These are phyloP conservation scores for Aspergillus arachidicola DNA, from an alignment of 2,329 filamentous ascomycete genomes.

Conservation along the genomic window DNA sequence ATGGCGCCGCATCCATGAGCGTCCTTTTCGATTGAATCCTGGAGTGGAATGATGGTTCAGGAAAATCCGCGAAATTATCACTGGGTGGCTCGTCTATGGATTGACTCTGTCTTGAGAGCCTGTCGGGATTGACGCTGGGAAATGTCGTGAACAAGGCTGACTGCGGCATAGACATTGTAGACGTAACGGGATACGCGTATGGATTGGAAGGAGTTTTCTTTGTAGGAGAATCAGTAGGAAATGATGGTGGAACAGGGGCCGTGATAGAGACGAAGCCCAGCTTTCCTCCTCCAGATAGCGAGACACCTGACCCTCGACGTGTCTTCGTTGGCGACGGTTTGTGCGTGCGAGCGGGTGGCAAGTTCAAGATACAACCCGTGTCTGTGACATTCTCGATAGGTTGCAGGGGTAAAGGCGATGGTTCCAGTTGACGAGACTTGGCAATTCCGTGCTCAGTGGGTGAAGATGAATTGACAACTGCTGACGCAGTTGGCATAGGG, in stretches of 20 bases:
- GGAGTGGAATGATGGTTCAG: conserved; percentile 48
- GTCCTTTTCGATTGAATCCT: conserved; percentile 58
- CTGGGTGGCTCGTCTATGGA: conserved; percentile 41
- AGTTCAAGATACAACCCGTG: conserved; percentile 69
- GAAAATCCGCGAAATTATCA: conserved; percentile 51
- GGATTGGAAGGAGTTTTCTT: conserved; percentile 46
- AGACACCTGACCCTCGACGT: conserved; percentile 56
- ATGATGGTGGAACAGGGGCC: conserved; percentile 46
- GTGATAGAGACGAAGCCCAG: conserved; percentile 64
- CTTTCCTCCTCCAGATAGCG: conserved; percentile 60
- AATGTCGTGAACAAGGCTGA: conserved; percentile 56
- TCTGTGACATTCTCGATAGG: conserved; percentile 46
- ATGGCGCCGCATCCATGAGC: conserved; percentile 72
- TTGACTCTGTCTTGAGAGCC: conserved; percentile 52
- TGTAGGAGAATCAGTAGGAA: conserved; percentile 51
- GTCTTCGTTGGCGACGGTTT: conserved; percentile 72
- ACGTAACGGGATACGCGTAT: conserved; percentile 23
- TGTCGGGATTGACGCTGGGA: conserved; percentile 46
- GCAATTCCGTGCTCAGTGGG: conserved; percentile 39
- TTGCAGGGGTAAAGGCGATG: conserved; percentile 55
- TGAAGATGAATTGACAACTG: conserved; percentile 59
- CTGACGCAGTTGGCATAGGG: conserved; percentile 55
- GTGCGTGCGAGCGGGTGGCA: conserved; percentile 51
- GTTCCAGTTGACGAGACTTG: conserved; percentile 49
- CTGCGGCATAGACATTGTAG: conserved; percentile 40